A percentile compares a stretch with the other conserved stretches of the same genome.
phyloP scores from a whole-genome alignment of 768 basidiomycete species.

The Termitomyces sp. region DNA sequence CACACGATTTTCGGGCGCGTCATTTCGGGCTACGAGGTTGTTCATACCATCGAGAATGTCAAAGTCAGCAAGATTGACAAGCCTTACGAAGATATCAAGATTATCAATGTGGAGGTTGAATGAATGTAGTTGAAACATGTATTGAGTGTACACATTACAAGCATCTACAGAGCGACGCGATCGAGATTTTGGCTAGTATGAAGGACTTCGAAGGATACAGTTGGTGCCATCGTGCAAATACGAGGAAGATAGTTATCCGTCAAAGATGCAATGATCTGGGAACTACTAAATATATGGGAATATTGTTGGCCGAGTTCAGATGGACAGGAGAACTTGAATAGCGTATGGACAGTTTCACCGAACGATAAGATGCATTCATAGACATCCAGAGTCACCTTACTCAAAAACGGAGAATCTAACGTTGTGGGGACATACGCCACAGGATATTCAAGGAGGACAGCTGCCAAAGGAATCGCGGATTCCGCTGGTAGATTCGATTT shows the following conservation, averaged over 20 bases:
- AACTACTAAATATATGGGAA: slow-evolving; percentile 16
- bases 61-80: slow-evolving; percentile 83
- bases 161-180: slow-evolving; percentile 41
- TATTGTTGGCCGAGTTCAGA: slow-evolving; percentile 19
- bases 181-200: slow-evolving; percentile 36
- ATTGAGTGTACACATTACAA: background rate
- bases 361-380: slow-evolving; percentile 38
- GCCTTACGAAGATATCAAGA: slow-evolving; percentile 92
- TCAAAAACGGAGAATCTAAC: slow-evolving; percentile 35
- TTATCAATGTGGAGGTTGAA: slow-evolving; percentile 74
- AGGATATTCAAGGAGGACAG: slow-evolving; percentile 57
- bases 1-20: slow-evolving; percentile 93
- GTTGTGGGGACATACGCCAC: slow-evolving; percentile 42
- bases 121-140: slow-evolving; percentile 25
- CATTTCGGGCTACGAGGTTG: slow-evolving; percentile 81
- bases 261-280: slow-evolving; percentile 27
- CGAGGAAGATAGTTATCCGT: slow-evolving; percentile 28
- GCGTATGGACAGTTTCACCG: slow-evolving; percentile 22
- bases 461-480: slow-evolving; percentile 50
- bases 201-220: slow-evolving; percentile 21
- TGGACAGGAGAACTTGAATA: slow-evolving; percentile 62
- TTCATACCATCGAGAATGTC: slow-evolving; percentile 90
- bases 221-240: slow-evolving; percentile 20
- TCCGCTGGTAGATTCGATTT: slow-evolving; percentile 21
- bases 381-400: slow-evolving; percentile 42